These are phyloP conservation scores for Fagopyrum homotropicum DNA, from an alignment of 148 eudicot species.

Conservation along the genomic window DNA sequence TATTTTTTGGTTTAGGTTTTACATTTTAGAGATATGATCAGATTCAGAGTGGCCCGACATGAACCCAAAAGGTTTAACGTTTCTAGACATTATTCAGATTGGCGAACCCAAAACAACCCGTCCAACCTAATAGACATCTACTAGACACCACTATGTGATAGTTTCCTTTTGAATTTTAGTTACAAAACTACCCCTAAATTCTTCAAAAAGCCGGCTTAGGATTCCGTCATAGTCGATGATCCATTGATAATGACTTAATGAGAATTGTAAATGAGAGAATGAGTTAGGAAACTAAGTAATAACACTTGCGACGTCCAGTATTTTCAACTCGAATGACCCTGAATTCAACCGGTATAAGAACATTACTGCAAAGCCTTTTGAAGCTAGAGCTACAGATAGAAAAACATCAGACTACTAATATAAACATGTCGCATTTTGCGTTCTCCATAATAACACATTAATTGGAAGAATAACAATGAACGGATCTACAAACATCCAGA, in stretches of 20 bases:
- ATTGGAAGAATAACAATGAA: constrained; percentile 3
- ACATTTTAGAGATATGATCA: too few species aligned
- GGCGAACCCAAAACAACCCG: too few species aligned
- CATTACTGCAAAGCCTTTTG: background rate
- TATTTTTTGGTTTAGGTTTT: too few species aligned
- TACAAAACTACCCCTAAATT: background rate
- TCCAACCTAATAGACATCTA: too few species aligned
- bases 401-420: background rate
- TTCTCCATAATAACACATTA: background rate
- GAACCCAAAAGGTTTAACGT: too few species aligned
- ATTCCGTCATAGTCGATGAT: background rate
- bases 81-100: too few species aligned
- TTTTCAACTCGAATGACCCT: background rate
- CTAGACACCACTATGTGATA: too few species aligned
- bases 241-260: background rate
- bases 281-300: background rate
- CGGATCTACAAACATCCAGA: background rate
- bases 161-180: background rate
- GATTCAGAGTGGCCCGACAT: too few species aligned
- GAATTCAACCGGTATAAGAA: background rate
- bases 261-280: background rate
- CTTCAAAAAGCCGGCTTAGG: background rate
- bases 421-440: background rate
- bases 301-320: too few species aligned
- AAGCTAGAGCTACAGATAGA: background rate